Conservation (phyloP, 257 asterid genomes). For the Nemophila menziesii region DNA sequence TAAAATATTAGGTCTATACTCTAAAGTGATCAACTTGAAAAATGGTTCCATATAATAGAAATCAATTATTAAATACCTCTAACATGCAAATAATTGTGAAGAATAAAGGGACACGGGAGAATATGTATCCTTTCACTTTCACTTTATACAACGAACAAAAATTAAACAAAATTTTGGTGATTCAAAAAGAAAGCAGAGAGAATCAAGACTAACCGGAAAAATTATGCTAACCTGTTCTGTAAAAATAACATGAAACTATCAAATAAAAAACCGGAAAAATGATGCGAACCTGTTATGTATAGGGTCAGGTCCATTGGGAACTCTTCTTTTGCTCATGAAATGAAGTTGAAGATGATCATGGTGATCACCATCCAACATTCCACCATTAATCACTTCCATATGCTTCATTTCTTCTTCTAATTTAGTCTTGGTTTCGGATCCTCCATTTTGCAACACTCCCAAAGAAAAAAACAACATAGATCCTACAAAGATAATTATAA, state of each 20-base stretch:
- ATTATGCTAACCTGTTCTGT: conserved; percentile 4
- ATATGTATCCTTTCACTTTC: conserved; percentile 12
- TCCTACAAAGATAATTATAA: conserved; percentile 21
- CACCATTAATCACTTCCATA: conserved; percentile 2
- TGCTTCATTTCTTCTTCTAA: conserved; percentile 10
- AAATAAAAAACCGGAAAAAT: not conserved
- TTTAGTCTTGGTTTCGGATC: conserved; percentile 8
- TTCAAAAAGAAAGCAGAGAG: not conserved
- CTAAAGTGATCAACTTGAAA: conserved; percentile 21
- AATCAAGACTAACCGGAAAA: not conserved
- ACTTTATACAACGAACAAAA: conserved; percentile 2
- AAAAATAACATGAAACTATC: not conserved
- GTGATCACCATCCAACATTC: conserved; percentile 10
- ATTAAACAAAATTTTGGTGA: too few species aligned
- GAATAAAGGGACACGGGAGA: conserved; percentile 20
- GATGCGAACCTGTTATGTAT: conserved; percentile 62
- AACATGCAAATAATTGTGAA: not conserved
- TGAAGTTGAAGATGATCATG: conserved; percentile 18
- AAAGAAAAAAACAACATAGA: conserved; percentile 23
- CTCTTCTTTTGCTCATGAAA: conserved; percentile 48
- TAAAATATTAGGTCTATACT: conserved; percentile 27
- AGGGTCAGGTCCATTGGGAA: conserved; percentile 89
- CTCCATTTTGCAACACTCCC: conserved; percentile 17
- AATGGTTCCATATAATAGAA: conserved; percentile 33
- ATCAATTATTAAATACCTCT: conserved; percentile 18